Evolutionary conservation across 371 early-diverging fungal species (phyloP).

Genomic region (Lichtheimia corymbifera): DNA sequence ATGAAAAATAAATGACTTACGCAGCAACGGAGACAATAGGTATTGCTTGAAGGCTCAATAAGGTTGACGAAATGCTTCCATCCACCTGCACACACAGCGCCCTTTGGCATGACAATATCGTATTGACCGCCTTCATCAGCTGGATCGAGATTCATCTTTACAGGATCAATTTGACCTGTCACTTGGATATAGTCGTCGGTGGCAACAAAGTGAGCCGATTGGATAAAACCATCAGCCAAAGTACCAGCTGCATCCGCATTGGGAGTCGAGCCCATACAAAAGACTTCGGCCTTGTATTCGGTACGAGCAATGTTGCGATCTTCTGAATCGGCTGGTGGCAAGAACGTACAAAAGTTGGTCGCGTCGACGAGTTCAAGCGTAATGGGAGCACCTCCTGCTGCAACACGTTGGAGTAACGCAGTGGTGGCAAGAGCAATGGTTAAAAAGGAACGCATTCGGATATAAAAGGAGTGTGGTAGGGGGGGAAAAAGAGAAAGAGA

Average conservation of each 20-base stretch:
- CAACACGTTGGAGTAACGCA: neutral
- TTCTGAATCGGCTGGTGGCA: slow-evolving; percentile 45
- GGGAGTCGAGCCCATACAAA: slow-evolving; percentile 49
- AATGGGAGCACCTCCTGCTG: neutral
- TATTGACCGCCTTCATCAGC: slow-evolving; percentile 51
- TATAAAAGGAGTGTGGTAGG: neutral
- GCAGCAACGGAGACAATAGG: slow-evolving; percentile 60
- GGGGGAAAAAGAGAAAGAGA: neutral
- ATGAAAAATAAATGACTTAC: slow-evolving; percentile 24
- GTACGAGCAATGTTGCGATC: slow-evolving; percentile 45
- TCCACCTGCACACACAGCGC: slow-evolving; percentile 43
- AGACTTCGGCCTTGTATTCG: slow-evolving; percentile 54
- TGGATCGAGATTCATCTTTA: slow-evolving; percentile 32
- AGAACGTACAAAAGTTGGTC: slow-evolving; percentile 51
- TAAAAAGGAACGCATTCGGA: neutral
- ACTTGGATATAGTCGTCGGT: slow-evolving; percentile 53
- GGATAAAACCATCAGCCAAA: slow-evolving; percentile 45
- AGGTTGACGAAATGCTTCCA: slow-evolving; percentile 53
- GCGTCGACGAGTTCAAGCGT: slow-evolving; percentile 33
- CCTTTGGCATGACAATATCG: slow-evolving; percentile 48
- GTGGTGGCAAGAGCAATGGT: slow-evolving; percentile 7
- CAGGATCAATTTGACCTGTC: slow-evolving; percentile 53
- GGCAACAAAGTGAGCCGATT: slow-evolving; percentile 44
- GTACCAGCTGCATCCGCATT: slow-evolving; percentile 36
- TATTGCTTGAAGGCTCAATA: slow-evolving; percentile 46